These are phyloP conservation scores for Vitis vinifera DNA, from an alignment of 164 flowering plant genomes.

Conservation along the genomic window DNA sequence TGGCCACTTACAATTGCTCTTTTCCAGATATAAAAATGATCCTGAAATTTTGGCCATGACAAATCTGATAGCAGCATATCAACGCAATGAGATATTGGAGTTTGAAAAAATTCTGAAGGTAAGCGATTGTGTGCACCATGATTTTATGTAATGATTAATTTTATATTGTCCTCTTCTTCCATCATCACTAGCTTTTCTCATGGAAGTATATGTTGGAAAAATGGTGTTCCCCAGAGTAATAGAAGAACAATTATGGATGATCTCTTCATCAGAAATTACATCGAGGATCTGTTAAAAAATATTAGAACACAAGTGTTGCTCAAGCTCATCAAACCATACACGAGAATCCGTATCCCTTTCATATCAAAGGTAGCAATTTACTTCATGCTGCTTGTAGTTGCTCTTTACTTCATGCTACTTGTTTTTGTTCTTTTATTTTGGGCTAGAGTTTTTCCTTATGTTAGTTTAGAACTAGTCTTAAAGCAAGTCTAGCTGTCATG, in stretches of 20 bases:
- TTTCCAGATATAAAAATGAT: constrained; percentile 87
- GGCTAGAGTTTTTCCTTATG: not conserved
- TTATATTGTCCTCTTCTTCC: not conserved
- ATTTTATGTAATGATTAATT: not conserved
- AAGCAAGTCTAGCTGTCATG: no score
- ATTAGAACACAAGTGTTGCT: constrained; percentile 97
- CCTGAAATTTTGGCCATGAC: constrained; percentile 99
- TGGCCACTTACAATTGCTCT: constrained; percentile 1
- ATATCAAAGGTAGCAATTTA: constrained; percentile 71
- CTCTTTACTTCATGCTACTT: not conserved
- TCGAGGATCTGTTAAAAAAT: constrained; percentile 92
- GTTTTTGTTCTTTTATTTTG: not conserved
- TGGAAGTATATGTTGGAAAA: not conserved
- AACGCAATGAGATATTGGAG: constrained; percentile 93
- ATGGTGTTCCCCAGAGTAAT: constrained; percentile 63
- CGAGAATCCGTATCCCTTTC: constrained; percentile 92
- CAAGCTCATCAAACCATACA: constrained; percentile 97
- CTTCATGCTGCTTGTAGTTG: not conserved
- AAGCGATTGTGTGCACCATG: not conserved
- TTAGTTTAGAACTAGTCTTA: no score
- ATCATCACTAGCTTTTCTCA: not conserved
- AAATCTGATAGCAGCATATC: constrained; percentile 95
- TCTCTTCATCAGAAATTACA: constrained; percentile 89
- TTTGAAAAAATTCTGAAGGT: constrained; percentile 97
- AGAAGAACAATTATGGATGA: constrained; percentile 98